Base-by-base conservation (phyloP, 2,329 filamentous ascomycete genomes). In the Cordyceps fumosorosea region DNA sequence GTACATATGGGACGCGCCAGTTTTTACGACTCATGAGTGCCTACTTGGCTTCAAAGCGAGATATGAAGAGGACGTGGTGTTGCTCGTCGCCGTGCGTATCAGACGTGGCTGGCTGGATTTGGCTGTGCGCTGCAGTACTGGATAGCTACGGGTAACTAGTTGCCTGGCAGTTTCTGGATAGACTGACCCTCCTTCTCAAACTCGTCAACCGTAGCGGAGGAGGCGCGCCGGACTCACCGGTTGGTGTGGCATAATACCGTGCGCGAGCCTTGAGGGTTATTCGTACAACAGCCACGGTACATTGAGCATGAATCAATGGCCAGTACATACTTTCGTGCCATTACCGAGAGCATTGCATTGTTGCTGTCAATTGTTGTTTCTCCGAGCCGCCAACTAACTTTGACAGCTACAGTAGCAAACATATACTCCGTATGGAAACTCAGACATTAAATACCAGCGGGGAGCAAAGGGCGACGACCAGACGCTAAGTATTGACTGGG, bases 371-470 rank as follows among this genome's bases (percentile, higher is more conserved):
- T 34, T 40, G 34, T 26, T 60, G 42, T 60, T 37, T 54, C 26
- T 40, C n/a, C 58, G n/a, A 29, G 44, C 34, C 22, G 12, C 40
- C 40, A 37, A 37, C 34, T 12, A 37, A 32, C 29, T 4, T 32
- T 32, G 8, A 32, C 29, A 32, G 8, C 29, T 32, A 32, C 8
- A n/a, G n/a, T 32, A 11, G 11, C 34, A 37, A 12, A 7, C 3
- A 12, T 37, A 37, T 37, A 37, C 34, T 11, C n/a, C 42, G 2
- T 26, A 29, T 7, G n/a, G 53, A 18, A 60, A 40, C 37, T 60
- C 48, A 60, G 57, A 60, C 57, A 60, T 16, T 47, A 26, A 47
- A 60, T 60, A 11, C 57, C 57, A 60, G 40, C 51, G 20, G 42
- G 12, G n/a, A 60, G 44, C 50, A 48, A 54, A 37, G 50, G 34